Evolutionary conservation across 1,139 yeast genomes (phyloP).

Genomic region (Insectozyma bohioensis): DNA sequence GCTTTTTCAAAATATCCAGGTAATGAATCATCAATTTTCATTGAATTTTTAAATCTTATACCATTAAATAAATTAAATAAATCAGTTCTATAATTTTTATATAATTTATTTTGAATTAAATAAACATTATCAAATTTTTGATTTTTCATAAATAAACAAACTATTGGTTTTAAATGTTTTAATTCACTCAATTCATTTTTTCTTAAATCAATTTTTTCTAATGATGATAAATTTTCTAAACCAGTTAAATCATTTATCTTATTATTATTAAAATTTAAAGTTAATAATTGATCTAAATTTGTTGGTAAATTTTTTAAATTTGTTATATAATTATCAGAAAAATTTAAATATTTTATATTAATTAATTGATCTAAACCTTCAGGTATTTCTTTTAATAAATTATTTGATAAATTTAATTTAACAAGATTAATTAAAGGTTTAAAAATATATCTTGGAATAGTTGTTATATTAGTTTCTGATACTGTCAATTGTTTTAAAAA

Average conservation of each 20-base stretch:
- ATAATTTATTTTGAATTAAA: conserved; percentile 47
- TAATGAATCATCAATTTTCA: conserved; percentile 56
- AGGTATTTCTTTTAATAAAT: conserved; percentile 51
- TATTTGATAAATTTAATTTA: conserved; percentile 58
- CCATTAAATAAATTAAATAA: conserved; percentile 56
- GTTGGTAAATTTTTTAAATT: conserved; percentile 39
- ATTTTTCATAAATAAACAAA: conserved; percentile 34
- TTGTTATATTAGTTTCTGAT: conserved; percentile 52
- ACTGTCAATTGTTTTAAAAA: conserved; percentile 57
- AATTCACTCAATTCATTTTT: conserved; percentile 43
- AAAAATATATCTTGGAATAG: conserved; percentile 46
- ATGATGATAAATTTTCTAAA: conserved; percentile 41
- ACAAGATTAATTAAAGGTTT: conserved; percentile 51
- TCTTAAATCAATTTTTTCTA: conserved; percentile 60
- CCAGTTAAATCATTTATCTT: conserved; percentile 46
- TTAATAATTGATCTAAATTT: conserved; percentile 42
- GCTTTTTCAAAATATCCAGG: conserved; percentile 68
- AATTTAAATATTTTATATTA: conserved; percentile 53
- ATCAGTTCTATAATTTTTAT: conserved; percentile 51
- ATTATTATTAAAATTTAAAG: conserved; percentile 58
- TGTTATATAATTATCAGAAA: conserved; percentile 54
- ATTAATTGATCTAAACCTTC: conserved; percentile 49
- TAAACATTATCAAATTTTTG: conserved; percentile 34
- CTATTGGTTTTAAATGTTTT: conserved; percentile 31
- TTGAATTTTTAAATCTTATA: conserved; percentile 42